Evolutionary conservation across 257 asterid species (phyloP), one percentile per base, ranked within the genome.

Genomic region (Nicotiana undulata): DNA sequence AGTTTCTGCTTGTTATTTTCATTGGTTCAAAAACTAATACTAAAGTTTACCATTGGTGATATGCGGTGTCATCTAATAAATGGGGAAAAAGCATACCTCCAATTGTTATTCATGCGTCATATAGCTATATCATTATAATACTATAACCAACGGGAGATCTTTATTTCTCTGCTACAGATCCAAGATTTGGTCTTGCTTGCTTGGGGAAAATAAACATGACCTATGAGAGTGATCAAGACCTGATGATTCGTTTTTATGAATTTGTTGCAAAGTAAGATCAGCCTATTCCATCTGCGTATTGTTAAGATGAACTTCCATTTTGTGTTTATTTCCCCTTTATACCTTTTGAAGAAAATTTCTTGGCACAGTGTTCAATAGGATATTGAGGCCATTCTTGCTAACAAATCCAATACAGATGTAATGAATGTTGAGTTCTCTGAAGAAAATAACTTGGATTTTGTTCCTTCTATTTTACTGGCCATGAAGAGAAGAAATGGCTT

Each of bases 401-500:
- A 64, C 46, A 64, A 64, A 4, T 64, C 72, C 6, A 64, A 32
- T 16, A 31, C 22, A 64, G 17, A 63, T 63, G 2, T 15, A 75
- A 18, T 46, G 15, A 75, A 75, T 49, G 17, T 75, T 22, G 60
- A 75, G 60, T 75, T 51, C 26, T 79, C 18, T 53, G 63, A 65
- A 72, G 53, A 77, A 75, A 4, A 24, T 58, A 6, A 63, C 32
- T 9, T 65, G 79, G 58, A 77, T 75, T 66, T 17, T 55, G 60
- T 81, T 24, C 11, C 26, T 40, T 60, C 79, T 76, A 26, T 55
- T 81, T 22, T 26, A 10, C 76, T 82, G 77, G 60, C 75, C 86
- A 84, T 82, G 65, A 84, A 94, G 98, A 90, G 98, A 93, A 89
- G 98, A 93, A 90, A 84, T 87, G 80, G 97, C 93, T 79, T 94